Conservation (phyloP, 2,329 filamentous ascomycete genomes). For the Basipetospora chlamydospora region DNA sequence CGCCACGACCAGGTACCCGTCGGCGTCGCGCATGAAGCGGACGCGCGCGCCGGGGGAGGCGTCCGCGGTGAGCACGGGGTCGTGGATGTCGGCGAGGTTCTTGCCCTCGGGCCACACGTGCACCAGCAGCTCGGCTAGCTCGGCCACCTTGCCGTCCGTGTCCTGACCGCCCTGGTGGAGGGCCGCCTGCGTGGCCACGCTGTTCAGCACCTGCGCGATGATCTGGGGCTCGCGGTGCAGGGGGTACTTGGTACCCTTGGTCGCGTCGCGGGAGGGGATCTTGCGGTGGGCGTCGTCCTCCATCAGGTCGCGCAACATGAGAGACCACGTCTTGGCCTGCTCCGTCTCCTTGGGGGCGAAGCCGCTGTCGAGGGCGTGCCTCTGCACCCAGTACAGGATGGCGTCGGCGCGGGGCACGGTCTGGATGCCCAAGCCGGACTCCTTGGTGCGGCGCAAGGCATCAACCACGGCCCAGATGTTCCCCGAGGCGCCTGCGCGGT, state of each 20-base stretch:
- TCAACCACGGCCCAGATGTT: conserved; percentile 33
- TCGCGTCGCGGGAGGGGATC: no score
- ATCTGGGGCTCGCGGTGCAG: conserved; percentile 28
- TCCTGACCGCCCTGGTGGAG: conserved; percentile 17
- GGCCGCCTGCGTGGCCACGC: conserved; percentile 24
- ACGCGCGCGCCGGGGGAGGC: conserved; percentile 12
- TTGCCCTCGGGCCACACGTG: conserved; percentile 24
- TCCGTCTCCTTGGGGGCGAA: conserved; percentile 21
- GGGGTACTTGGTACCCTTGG: conserved; percentile 8
- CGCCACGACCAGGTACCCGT: conserved; percentile 21
- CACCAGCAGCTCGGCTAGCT: conserved; percentile 22
- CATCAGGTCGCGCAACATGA: conserved; percentile 34
- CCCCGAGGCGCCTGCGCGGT: conserved; percentile 24
- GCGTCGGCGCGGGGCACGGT: conserved; percentile 15
- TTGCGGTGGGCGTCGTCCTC: conserved; percentile 24
- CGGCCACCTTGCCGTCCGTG: conserved; percentile 18
- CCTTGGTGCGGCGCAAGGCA: conserved; percentile 28
- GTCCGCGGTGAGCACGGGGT: conserved; percentile 12
- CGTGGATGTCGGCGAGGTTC: conserved; percentile 22
- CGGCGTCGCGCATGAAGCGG: conserved; percentile 10
- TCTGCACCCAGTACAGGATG: conserved; percentile 23
- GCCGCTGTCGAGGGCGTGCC: conserved; percentile 24
- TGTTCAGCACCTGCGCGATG: conserved; percentile 25
- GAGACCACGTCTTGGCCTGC: conserved; percentile 29
- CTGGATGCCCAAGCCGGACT: conserved; percentile 30